A percentile compares a stretch with the other conserved stretches of the same genome.
Conservation (phyloP, 2,329 filamentous ascomycete genomes). For the Fusarium foetens region DNA sequence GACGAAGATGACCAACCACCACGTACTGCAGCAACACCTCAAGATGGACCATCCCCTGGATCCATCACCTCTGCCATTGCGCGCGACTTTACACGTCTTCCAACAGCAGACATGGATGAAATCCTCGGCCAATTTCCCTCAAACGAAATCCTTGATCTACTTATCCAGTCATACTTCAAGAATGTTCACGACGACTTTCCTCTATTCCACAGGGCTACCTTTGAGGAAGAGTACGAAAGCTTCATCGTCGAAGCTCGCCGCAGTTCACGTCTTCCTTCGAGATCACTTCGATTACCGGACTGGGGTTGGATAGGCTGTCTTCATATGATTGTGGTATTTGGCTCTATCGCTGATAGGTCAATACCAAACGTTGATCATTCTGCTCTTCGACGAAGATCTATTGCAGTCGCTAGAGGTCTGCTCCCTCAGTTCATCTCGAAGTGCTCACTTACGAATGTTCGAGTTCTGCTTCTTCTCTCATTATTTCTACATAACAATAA, state of each 20-base stretch:
- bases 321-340: constrained; percentile 52
- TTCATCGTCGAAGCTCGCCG: constrained; percentile 40
- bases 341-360: constrained; percentile 44
- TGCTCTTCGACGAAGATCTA: constrained; percentile 35
- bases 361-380: constrained; percentile 44
- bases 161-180: constrained; percentile 51
- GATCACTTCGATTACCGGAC: constrained; percentile 36
- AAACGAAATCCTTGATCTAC: constrained; percentile 42
- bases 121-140: constrained; percentile 44
- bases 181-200: constrained; percentile 51
- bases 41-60: constrained; percentile 40
- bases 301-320: constrained; percentile 51
- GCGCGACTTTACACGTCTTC: constrained; percentile 44
- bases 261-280: neutral
- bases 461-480: constrained; percentile 30
- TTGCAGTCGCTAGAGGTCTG: constrained; percentile 4
- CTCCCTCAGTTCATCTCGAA: constrained; percentile 36
- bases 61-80: constrained; percentile 44
- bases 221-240: constrained; percentile 49
- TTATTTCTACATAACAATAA: constrained; percentile 53
- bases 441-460: constrained; percentile 27
- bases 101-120: constrained; percentile 44
- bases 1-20: constrained; percentile 23
- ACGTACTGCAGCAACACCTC: neutral
- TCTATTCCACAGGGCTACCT: constrained; percentile 49